phyloP scores from a whole-genome alignment of 768 basidiomycete species.

The Pleurotus djamor region DNA sequence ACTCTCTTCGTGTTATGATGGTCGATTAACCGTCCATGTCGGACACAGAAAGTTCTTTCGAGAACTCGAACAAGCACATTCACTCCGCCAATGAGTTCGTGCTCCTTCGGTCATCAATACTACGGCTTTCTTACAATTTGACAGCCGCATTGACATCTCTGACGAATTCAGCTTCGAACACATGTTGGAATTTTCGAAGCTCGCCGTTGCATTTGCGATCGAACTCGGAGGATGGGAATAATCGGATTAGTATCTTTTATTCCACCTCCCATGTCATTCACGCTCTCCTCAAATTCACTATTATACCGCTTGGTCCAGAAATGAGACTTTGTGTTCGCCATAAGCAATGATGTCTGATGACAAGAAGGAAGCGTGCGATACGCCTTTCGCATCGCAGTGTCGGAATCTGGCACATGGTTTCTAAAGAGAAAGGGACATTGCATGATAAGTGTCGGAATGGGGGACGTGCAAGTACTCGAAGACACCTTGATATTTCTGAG shows the following conservation, averaged over 20 bases:
- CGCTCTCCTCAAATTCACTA: not conserved
- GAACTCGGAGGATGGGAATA: slow-evolving; percentile 60
- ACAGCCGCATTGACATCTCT: slow-evolving; percentile 80
- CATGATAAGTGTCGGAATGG: slow-evolving; percentile 4
- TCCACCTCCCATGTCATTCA: not conserved
- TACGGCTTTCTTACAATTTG: slow-evolving; percentile 14
- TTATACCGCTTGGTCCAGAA: slow-evolving; percentile 15
- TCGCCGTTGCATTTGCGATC: slow-evolving; percentile 76
- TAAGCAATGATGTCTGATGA: slow-evolving; percentile 39
- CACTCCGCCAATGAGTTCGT: slow-evolving; percentile 80
- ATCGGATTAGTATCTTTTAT: slow-evolving; percentile 5
- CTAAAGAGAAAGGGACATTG: slow-evolving; percentile 19
- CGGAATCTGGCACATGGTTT: slow-evolving; percentile 28
- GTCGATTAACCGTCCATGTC: slow-evolving; percentile 13
- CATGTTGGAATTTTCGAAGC: slow-evolving; percentile 87
- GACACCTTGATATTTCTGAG: slow-evolving; percentile 44
- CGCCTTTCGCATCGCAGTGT: slow-evolving; percentile 26
- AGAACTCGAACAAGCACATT: slow-evolving; percentile 80
- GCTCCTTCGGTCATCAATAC: slow-evolving; percentile 7
- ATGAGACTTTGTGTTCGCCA: slow-evolving; percentile 34
- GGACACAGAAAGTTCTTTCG: slow-evolving; percentile 60
- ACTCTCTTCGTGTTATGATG: slow-evolving; percentile 12
- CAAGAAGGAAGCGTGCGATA: slow-evolving; percentile 37
- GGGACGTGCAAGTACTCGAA: not conserved
- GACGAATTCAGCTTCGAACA: slow-evolving; percentile 89